Evolutionary conservation across 352 stramenopile genomes (phyloP).

Genomic region (Globisporangium splendens): DNA sequence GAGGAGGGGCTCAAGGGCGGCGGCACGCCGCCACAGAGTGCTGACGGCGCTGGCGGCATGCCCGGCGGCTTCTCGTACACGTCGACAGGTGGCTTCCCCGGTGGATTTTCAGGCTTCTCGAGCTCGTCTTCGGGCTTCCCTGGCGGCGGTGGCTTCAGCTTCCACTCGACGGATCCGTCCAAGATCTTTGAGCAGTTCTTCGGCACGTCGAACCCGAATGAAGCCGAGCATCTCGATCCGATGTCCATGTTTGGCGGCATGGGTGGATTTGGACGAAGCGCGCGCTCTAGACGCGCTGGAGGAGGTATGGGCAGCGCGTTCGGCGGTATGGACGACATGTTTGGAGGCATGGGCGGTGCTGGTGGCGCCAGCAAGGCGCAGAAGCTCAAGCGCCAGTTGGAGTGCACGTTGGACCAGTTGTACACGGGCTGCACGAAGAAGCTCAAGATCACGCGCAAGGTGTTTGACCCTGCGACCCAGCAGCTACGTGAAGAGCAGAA

Average conservation of each 20-base stretch:
- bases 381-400: constrained; percentile 81
- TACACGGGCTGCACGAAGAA: constrained; percentile 85
- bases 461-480: constrained; percentile 66
- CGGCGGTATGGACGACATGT: constrained; percentile 45
- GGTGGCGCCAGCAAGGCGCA: constrained; percentile 26
- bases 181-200: constrained; percentile 93
- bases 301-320: too few relatives aligned
- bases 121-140: constrained; percentile 51
- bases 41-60: constrained; percentile 19
- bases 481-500: constrained; percentile 93
- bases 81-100: constrained; percentile 13
- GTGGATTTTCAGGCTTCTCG: constrained; percentile 41
- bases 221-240: constrained; percentile 66
- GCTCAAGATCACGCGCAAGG: constrained; percentile 95
- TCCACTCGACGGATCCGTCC: constrained; percentile 74
- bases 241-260: constrained; percentile 56
- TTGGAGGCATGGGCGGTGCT: constrained; percentile 37
- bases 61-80: constrained; percentile 27
- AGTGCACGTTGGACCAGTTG: constrained; percentile 90
- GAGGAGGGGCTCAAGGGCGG: constrained; percentile 85
- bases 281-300: neutral
- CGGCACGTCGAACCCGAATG: constrained; percentile 74
- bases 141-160: constrained; percentile 45
- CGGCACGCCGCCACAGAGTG: constrained; percentile 18
- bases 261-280: constrained; percentile 12